These are phyloP conservation scores for Sporisorium scitamineum DNA, from an alignment of 1,284 basidiomycete species.

Conservation along the genomic window DNA sequence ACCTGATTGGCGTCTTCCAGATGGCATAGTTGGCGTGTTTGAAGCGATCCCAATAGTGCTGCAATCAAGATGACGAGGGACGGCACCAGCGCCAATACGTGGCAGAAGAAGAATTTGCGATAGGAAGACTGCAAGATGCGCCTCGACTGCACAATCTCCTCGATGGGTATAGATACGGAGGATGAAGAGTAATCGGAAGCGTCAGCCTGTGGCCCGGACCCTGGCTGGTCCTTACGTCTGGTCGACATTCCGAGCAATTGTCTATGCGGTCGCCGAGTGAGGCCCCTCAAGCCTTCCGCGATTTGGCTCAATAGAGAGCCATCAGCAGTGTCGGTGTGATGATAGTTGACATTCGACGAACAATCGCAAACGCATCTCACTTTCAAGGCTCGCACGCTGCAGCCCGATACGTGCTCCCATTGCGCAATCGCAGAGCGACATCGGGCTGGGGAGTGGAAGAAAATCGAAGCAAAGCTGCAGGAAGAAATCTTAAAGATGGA, in stretches of 20 bases:
- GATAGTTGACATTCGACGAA: not conserved
- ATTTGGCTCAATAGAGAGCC: not conserved
- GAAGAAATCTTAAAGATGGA: slow-evolving; percentile 2
- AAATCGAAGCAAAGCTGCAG: not conserved
- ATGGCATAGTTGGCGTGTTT: slow-evolving; percentile 36
- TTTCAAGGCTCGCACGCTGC: slow-evolving; percentile 7
- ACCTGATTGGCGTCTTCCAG: slow-evolving; percentile 10
- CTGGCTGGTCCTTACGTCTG: not conserved
- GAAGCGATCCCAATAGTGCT: slow-evolving; percentile 21
- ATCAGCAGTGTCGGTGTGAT: slow-evolving; percentile 3
- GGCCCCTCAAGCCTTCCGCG: not conserved
- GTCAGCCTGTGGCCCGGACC: slow-evolving; percentile 4
- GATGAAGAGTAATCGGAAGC: slow-evolving; percentile 22
- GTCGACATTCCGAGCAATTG: slow-evolving; percentile 11
- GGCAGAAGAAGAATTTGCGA: slow-evolving; percentile 28
- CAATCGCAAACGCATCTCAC: not conserved
- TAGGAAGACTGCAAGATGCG: slow-evolving; percentile 31
- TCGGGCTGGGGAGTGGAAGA: slow-evolving; percentile 4
- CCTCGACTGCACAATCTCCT: slow-evolving; percentile 14
- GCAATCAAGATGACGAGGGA: slow-evolving; percentile 23
- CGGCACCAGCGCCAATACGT: slow-evolving; percentile 28
- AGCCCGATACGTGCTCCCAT: slow-evolving; percentile 1
- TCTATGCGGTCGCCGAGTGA: not conserved
- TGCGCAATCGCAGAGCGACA: not conserved
- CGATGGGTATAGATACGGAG: slow-evolving; percentile 23